phyloP scores from a whole-genome alignment of 1,284 basidiomycete species.

The Puccinia coronata region DNA sequence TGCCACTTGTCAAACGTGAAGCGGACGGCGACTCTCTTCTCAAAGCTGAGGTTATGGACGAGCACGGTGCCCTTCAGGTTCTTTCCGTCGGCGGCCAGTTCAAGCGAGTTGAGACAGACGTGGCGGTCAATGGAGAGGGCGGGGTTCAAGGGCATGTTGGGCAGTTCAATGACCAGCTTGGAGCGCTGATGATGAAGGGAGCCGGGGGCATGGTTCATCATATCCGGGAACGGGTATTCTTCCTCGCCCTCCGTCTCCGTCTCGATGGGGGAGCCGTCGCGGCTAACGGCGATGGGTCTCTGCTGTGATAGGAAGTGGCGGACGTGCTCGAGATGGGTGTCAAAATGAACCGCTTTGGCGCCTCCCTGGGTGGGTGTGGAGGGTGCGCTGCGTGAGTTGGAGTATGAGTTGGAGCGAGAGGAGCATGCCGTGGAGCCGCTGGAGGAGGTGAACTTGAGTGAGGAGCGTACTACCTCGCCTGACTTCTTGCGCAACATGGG shows the following conservation, averaged over 20 bases:
- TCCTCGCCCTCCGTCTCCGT: slow-evolving; percentile 69
- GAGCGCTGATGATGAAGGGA: background rate
- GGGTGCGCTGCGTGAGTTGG: slow-evolving; percentile 61
- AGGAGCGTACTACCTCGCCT: slow-evolving; percentile 86
- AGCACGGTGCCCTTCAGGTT: slow-evolving; percentile 61
- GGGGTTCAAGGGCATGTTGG: background rate
- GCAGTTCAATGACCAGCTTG: slow-evolving; percentile 27
- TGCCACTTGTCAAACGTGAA: slow-evolving; percentile 66
- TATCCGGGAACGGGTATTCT: slow-evolving; percentile 53
- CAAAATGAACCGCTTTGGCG: slow-evolving; percentile 90
- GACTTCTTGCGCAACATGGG: slow-evolving; percentile 79
- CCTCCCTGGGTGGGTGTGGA: slow-evolving; percentile 66
- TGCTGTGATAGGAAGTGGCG: slow-evolving; percentile 91
- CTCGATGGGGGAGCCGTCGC: slow-evolving; percentile 81
- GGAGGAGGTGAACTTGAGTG: slow-evolving; percentile 63
- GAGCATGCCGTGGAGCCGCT: slow-evolving; percentile 49
- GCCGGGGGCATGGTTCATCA: background rate
- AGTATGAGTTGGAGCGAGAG: slow-evolving; percentile 28
- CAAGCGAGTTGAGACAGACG: slow-evolving; percentile 14
- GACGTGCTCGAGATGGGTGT: slow-evolving; percentile 68
- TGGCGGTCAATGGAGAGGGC: background rate
- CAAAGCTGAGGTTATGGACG: slow-evolving; percentile 64
- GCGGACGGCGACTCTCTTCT: slow-evolving; percentile 64
- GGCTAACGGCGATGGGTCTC: slow-evolving; percentile 85
- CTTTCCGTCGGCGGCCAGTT: slow-evolving; percentile 19